Evolutionary conservation across 148 eudicot genomes (phyloP), one percentile per base, ranked within the genome.

Genomic region (Spergularia marina): DNA sequence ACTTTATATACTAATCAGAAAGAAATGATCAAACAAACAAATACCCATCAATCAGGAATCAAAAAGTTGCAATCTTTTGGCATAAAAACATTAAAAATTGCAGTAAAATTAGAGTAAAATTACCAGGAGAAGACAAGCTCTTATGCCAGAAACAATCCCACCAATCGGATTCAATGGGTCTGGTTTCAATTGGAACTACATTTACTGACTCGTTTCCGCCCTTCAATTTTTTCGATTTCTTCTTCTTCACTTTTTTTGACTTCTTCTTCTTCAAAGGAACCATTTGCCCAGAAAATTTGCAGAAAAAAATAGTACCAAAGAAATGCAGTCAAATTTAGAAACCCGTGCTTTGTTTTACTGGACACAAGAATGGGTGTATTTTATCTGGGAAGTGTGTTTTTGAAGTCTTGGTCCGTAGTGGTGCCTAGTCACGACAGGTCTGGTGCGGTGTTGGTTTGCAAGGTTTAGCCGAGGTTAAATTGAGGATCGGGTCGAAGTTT

Each of bases 121-220:
- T 15, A 93, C 97, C 96, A 77, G 90, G 87, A 62, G 74, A 40
- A 21, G 88, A 78, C 30, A 89, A 88, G 74, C 81, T 85, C 73
- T 85, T 95, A 59, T 79, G 87, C 92, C 89, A 83, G 82, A 95
- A 95, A 75, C 81, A 75, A 72, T 90, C 96, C 99, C 97, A 95
- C 99, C 99, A 95, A 57, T 95, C 96, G 11, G 94, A 84, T 67
- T 92, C 99, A 68, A 82, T 73, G 65, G 88, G 74, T 84, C 79
- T 87, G 70, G 85, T 83, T 7, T 89, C 97, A 39, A 83, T 72
- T 18, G 92, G 89, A 81, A 82, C 91, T 64, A 82, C 70, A 71
- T 78, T 89, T 52, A 81, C 75, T 23, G 57, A 73, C 76, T 72
- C 82, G 62, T 55, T 81, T 60, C 70, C 82, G 57, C 78, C 87